Conservation (phyloP, 108 stramenopile genomes). For the Ochromonas danica region DNA sequence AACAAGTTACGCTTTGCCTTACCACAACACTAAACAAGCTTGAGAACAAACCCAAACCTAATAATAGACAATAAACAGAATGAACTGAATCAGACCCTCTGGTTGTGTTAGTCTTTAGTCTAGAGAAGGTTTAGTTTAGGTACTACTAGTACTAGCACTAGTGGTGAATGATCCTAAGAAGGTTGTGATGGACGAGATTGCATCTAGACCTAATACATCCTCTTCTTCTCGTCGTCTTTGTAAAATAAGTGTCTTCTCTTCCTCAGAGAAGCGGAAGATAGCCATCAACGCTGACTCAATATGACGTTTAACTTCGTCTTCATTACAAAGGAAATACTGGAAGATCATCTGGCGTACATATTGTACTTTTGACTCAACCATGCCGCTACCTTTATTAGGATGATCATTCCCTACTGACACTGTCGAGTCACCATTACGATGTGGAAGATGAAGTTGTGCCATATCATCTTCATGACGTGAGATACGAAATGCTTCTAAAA, state of each 20-base stretch:
- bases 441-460: neutral
- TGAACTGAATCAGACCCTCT: too few species aligned
- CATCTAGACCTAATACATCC: too few species aligned
- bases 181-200: slow-evolving; percentile 3
- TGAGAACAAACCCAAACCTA: too few species aligned
- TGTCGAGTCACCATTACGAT: neutral
- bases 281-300: slow-evolving; percentile 28
- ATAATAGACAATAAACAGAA: too few species aligned
- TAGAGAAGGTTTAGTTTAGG: too few species aligned
- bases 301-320: neutral
- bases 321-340: slow-evolving; percentile 24
- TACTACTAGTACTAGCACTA: too few species aligned
- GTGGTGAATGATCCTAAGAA: slow-evolving; percentile 27
- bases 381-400: neutral
- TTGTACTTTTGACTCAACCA: slow-evolving; percentile 11
- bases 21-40: too few species aligned
- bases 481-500: too few species aligned
- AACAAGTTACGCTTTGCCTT: too few species aligned
- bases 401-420: neutral
- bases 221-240: neutral
- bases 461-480: too few species aligned
- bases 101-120: too few species aligned
- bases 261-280: slow-evolving; percentile 12
- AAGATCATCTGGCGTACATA: slow-evolving; percentile 25
- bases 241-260: slow-evolving; percentile 3